A percentile compares a stretch with the other conserved stretches of the same genome.
Evolutionary conservation across 2,329 filamentous ascomycete species (phyloP).

Genomic region (Rhynchosporium graminicola): DNA sequence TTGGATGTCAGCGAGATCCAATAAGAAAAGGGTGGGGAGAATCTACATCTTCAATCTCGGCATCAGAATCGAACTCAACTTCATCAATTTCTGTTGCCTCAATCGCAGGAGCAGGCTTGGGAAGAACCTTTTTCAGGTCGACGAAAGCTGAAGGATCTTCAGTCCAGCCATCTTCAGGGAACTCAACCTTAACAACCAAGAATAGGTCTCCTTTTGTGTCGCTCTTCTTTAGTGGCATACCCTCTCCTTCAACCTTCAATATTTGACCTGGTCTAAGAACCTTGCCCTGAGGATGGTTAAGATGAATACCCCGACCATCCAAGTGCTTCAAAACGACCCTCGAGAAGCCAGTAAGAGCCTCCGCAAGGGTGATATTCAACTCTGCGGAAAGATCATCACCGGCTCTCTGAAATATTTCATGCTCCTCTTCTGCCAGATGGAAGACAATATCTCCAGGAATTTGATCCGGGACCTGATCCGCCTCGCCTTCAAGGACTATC

Average conservation of each 20-base stretch:
- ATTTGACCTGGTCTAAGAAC: slow-evolving; percentile 81
- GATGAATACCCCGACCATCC: slow-evolving; percentile 84
- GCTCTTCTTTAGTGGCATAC: slow-evolving; percentile 89
- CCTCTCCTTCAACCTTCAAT: slow-evolving; percentile 83
- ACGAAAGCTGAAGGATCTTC: slow-evolving; percentile 69
- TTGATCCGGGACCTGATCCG: slow-evolving; percentile 87
- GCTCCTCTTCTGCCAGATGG: slow-evolving; percentile 76
- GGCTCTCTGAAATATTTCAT: slow-evolving; percentile 79
- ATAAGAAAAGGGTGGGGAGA: slow-evolving; percentile 27
- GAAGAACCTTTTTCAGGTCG: slow-evolving; percentile 73
- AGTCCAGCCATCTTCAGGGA: slow-evolving; percentile 86
- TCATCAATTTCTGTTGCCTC: slow-evolving; percentile 77
- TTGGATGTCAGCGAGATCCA: slow-evolving; percentile 35
- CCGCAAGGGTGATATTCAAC: slow-evolving; percentile 76
- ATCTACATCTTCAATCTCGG: slow-evolving; percentile 75
- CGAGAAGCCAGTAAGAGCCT: slow-evolving; percentile 86
- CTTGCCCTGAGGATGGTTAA: slow-evolving; percentile 78
- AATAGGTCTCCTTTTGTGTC: slow-evolving; percentile 87
- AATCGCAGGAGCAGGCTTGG: slow-evolving; percentile 58
- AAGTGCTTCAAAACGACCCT: slow-evolving; percentile 89
- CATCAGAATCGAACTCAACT: slow-evolving; percentile 81
- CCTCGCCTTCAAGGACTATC: slow-evolving; percentile 89
- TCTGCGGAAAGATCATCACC: slow-evolving; percentile 83
- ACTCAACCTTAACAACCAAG: slow-evolving; percentile 80
- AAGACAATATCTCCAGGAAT: slow-evolving; percentile 94